Percentiles rank a stretch among this genome's conserved stretches.
Evolutionary conservation across 1,284 basidiomycete genomes (phyloP).

Genomic region (Psilocybe mexicana): DNA sequence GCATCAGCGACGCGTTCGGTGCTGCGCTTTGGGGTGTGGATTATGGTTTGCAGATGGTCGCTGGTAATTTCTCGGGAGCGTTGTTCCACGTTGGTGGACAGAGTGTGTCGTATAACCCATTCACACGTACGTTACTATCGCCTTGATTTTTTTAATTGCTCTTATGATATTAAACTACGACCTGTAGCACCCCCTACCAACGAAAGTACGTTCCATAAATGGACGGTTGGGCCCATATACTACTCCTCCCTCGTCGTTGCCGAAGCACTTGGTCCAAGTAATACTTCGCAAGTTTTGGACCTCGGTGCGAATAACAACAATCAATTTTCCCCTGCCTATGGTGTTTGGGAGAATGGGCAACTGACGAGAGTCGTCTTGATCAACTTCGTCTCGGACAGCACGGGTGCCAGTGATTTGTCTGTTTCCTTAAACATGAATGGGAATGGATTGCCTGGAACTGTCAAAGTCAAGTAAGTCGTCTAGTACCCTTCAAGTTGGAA

Average conservation of each 20-base stretch:
- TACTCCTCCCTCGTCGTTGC: constrained; percentile 70
- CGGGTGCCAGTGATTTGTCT: constrained; percentile 51
- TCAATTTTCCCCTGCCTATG: constrained; percentile 69
- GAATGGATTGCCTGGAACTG: constrained; percentile 35
- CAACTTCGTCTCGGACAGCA: constrained; percentile 64
- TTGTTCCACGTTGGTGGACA: constrained; percentile 69
- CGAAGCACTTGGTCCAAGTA: constrained; percentile 64
- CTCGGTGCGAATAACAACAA: constrained; percentile 48
- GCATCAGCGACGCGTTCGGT: constrained; percentile 72
- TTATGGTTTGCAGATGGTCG: constrained; percentile 63
- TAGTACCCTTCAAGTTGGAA: no score
- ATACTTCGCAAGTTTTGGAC: constrained; percentile 55
- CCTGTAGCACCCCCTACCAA: constrained; percentile 58
- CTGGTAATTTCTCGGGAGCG: constrained; percentile 56
- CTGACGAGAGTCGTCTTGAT: constrained; percentile 63
- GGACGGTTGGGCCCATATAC: constrained; percentile 67
- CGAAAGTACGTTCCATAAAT: constrained; percentile 54
- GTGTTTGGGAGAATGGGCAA: constrained; percentile 63
- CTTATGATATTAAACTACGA: constrained; percentile 8
- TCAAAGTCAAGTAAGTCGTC: constrained; percentile 60
- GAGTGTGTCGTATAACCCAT: constrained; percentile 60
- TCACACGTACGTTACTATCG: constrained; percentile 21
- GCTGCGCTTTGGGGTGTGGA: constrained; percentile 74
- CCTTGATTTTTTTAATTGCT: neutral
- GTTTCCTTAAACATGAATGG: constrained; percentile 41